A percentile compares a stretch with the other conserved stretches of the same genome.
Conservation (phyloP, 2,329 filamentous ascomycete species). For the Fusarium sarcochroum region DNA sequence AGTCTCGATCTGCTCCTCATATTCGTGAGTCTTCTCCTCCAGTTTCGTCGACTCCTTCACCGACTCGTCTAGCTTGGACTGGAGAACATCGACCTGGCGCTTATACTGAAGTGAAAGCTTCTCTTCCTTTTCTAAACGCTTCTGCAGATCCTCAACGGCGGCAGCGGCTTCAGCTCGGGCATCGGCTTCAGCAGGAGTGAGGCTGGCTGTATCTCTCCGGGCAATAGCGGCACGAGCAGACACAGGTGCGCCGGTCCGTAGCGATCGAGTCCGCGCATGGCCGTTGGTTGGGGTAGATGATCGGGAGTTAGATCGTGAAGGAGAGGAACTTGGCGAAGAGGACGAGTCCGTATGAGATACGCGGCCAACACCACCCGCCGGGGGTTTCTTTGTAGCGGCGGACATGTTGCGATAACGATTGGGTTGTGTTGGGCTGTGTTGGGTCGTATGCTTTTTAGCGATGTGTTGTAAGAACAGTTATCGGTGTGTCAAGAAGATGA, state of each 20-base stretch:
- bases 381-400: slow-evolving; percentile 67
- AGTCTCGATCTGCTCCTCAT: slow-evolving; percentile 84
- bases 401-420: slow-evolving; percentile 60
- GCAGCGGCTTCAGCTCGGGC: slow-evolving; percentile 84
- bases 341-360: slow-evolving; percentile 58
- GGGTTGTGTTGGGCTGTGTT: slow-evolving; percentile 28
- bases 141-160: slow-evolving; percentile 86
- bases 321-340: slow-evolving; percentile 54
- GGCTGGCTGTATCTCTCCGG: slow-evolving; percentile 65
- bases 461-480: slow-evolving; percentile 26
- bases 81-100: slow-evolving; percentile 87
- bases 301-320: slow-evolving; percentile 57
- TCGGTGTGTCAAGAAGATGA: slow-evolving; percentile 27
- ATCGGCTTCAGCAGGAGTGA: slow-evolving; percentile 74
- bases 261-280: slow-evolving; percentile 72
- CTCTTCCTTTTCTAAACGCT: slow-evolving; percentile 86
- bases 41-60: slow-evolving; percentile 85
- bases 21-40: slow-evolving; percentile 90
- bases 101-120: slow-evolving; percentile 81
- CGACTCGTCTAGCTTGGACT: slow-evolving; percentile 88
- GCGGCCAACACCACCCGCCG: slow-evolving; percentile 62
- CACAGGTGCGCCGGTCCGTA: slow-evolving; percentile 74
- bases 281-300: slow-evolving; percentile 60
- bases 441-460: slow-evolving; percentile 30
- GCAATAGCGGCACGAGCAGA: slow-evolving; percentile 80